Conservation (phyloP, 495 filamentous ascomycete genomes). For the Tetracladium marchalianum region DNA sequence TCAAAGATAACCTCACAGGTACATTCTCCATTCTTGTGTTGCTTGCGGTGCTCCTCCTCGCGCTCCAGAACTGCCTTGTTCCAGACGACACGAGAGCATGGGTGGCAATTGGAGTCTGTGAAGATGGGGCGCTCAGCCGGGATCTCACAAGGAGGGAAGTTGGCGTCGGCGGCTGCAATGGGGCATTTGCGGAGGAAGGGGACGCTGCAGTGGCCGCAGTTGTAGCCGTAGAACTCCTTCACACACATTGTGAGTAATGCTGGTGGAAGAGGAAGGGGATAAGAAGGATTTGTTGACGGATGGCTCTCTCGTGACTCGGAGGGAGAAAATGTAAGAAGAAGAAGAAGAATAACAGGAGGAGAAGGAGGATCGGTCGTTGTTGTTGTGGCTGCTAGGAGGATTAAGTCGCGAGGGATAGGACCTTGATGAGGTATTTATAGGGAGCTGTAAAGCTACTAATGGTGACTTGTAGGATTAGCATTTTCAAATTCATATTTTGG, state of each 20-base stretch:
- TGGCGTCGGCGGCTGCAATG: constrained; percentile 1
- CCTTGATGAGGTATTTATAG: too few species aligned
- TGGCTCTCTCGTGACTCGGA: not conserved
- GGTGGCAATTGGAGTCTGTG: constrained; percentile 11
- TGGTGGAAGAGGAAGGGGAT: not conserved
- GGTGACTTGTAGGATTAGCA: too few species aligned
- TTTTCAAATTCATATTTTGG: too few species aligned
- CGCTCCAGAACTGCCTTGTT: constrained; percentile 12
- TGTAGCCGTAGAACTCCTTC: constrained; percentile 17
- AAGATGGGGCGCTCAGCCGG: constrained; percentile 13
- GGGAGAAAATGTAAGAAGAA: not conserved
- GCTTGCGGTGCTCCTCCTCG: constrained; percentile 12
- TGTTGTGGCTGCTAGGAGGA: too few species aligned
- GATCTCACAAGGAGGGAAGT: constrained; percentile 13
- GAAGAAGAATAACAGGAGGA: not conserved
- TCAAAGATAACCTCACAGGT: constrained; percentile 13
- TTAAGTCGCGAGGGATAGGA: too few species aligned
- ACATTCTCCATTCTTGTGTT: constrained; percentile 10
- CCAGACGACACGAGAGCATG: constrained; percentile 17
- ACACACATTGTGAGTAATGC: constrained; percentile 15
- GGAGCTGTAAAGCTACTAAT: too few species aligned
- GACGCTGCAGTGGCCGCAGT: constrained; percentile 19
- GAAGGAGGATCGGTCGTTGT: too few species aligned
- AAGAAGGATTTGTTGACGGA: not conserved
- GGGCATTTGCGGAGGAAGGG: constrained; percentile 14